Evolutionary conservation across 2,329 filamentous ascomycete species (phyloP).

Genomic region (Escovopsis sp.): DNA sequence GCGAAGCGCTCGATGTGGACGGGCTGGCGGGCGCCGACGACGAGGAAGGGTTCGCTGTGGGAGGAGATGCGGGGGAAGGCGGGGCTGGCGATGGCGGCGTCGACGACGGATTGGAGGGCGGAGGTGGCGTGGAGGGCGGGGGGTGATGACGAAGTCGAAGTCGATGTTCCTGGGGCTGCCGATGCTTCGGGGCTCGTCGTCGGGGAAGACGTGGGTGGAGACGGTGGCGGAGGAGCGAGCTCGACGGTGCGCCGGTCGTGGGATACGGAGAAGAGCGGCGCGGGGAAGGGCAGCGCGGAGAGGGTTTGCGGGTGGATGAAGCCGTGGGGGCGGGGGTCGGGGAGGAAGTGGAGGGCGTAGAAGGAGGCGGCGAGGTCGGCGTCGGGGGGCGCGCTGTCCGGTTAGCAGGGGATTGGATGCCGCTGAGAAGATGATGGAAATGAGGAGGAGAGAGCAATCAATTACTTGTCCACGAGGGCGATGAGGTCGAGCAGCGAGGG

Average conservation of each 20-base stretch:
- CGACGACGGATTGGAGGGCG: slow-evolving; percentile 24
- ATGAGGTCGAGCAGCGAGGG: slow-evolving; percentile 18
- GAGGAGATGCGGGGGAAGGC: slow-evolving; percentile 22
- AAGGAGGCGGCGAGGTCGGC: slow-evolving; percentile 20
- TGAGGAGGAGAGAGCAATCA: no score
- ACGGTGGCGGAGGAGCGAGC: slow-evolving; percentile 13
- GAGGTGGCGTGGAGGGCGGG: slow-evolving; percentile 19
- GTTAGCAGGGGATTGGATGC: slow-evolving; percentile 1
- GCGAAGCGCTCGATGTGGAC: slow-evolving; percentile 44
- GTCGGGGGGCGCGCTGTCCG: slow-evolving; percentile 29
- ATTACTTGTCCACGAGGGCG: slow-evolving; percentile 25
- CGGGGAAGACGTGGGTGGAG: no score
- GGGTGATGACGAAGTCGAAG: no score
- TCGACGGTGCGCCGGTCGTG: slow-evolving; percentile 17
- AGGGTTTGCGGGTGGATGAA: slow-evolving; percentile 32
- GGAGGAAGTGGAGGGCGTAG: slow-evolving; percentile 29
- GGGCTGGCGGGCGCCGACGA: slow-evolving; percentile 21
- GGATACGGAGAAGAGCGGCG: slow-evolving; percentile 19
- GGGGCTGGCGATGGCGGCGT: slow-evolving; percentile 19
- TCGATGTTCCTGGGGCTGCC: no score
- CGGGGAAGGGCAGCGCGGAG: slow-evolving; percentile 30
- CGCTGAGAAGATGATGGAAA: neutral
- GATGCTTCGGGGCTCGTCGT: no score
- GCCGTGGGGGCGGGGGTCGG: slow-evolving; percentile 31
- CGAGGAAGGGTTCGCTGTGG: slow-evolving; percentile 28